Conservation (phyloP, 1,284 basidiomycete species). For the Psilocybe mexicana region DNA sequence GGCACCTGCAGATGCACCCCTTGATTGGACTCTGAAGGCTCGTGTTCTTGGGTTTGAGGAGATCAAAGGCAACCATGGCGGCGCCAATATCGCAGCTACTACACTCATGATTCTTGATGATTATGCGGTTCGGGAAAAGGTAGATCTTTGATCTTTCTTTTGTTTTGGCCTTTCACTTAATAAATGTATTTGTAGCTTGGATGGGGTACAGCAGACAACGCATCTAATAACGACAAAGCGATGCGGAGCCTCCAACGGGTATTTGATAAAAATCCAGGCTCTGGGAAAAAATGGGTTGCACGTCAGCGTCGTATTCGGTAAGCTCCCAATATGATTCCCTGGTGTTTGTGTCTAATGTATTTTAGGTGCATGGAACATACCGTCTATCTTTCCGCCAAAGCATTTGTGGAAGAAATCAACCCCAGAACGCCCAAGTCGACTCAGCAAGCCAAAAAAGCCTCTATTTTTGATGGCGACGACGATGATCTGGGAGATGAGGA, state of each 20-base stretch:
- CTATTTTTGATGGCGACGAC: not conserved
- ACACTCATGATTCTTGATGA: constrained; percentile 16
- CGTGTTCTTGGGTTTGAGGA: constrained; percentile 20
- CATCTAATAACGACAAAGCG: constrained; percentile 19
- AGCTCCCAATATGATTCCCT: not conserved
- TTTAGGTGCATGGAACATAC: constrained; percentile 27
- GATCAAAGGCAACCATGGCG: constrained; percentile 23
- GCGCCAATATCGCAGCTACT: constrained; percentile 21
- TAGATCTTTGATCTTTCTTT: constrained; percentile 6
- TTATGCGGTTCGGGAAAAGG: constrained; percentile 19
- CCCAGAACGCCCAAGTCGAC: not conserved
- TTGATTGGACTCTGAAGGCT: constrained; percentile 23
- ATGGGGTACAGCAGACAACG: constrained; percentile 23
- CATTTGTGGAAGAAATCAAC: constrained; percentile 18
- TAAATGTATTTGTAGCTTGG: constrained; percentile 4
- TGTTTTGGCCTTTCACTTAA: not conserved
- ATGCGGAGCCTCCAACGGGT: constrained; percentile 8
- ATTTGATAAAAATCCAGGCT: not conserved
- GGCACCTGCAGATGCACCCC: constrained; percentile 10
- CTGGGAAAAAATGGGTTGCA: constrained; percentile 16
- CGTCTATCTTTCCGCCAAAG: constrained; percentile 18
- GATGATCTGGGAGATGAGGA: too few relatives aligned
- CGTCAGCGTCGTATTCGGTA: constrained; percentile 17
- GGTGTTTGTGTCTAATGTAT: not conserved
- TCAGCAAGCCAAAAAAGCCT: constrained; percentile 2